Base-by-base conservation (phyloP, 306 rosid genomes). In the Vicia sativa region DNA sequence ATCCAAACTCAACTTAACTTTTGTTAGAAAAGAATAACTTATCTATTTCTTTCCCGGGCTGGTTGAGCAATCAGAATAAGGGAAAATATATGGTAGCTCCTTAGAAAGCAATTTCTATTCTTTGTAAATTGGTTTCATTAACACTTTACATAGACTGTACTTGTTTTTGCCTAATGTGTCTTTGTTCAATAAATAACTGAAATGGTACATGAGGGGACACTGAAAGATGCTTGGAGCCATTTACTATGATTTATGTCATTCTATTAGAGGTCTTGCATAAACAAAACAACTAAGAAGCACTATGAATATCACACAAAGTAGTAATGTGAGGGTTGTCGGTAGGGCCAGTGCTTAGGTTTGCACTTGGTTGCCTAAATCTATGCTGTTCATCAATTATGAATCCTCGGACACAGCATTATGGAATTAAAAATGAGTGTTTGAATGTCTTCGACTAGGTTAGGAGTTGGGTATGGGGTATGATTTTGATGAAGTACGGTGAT, bases 61-160 rank as follows among this genome's bases (percentile, higher is more conserved):
- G 54, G 45, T 69, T 65, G 16, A 66, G 62, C 23, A 26, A 66
- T 75, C 58, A 53, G 56, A 71, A 71, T 37, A 58, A 68, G 45
- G 34, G 55, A 55, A 58, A 50, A 41, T 37, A 38, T 41, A 56
- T 39, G 60, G 38, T 65, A 14, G 29, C 45, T 41, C 48, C 28
- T 55, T 70, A 43, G 26, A 16, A 59, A 75, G 37, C 45, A 58
- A 9, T 13, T 55, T 46, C 16, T 11, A 7, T 71, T 61, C 62
- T 66, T 74, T 44, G 43, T 52, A 34, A 21, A 59, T 68, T 28
- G 18, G 61, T 26, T 55, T 11, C 38, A 55, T 26, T 4, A 55
- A 28, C 21, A 55, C 62, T 26, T 26, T 52, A 23, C 25, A 52
- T 52, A 21, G 25, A 6, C 39, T 55, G 39, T 55, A 55, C 39